Evolutionary conservation across 2,329 filamentous ascomycete species (phyloP), one percentile per base, ranked within the genome.

Genomic region (Sarocladium strictum): DNA sequence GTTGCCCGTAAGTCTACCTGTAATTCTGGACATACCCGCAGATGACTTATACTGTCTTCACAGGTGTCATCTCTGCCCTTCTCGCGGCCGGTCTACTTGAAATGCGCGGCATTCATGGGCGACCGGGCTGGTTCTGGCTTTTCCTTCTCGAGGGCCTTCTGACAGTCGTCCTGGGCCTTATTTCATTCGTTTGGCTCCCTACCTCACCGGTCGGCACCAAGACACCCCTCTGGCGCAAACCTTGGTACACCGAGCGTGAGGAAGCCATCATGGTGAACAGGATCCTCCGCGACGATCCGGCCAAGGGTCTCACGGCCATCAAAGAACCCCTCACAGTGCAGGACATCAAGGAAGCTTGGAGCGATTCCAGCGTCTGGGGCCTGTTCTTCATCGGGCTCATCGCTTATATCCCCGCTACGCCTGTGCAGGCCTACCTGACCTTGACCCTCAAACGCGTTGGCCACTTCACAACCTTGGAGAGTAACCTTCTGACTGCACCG

Each of bases 161-260:
- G 12, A 84, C 80, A 0, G 73, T 76, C 2, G 29, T 81, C 3
- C 76, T 86, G 54, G 81, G 78, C 3, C 45, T 72, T 15, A 62
- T 78, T 19, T 81, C 81, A 1, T 80, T 76, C 55, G 71, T 83
- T 47, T 85, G 84, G 64, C 78, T 87, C 54, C 83, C 83, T 0
- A 68, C 75, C 24, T 87, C 84, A 0, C 86, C 87, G 0, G 85
- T 83, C 0, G 76, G 83, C 51, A 90, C 87, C 3, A 80, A 76
- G 10, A 77, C 78, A 19, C 67, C 75, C 43, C 77, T 89, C 58
- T 82, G 80, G 45, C 79, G 81, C 2, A 82, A 81, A 40, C 63
- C 85, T 4, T 84, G 79, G 76, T 84, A 83, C 63, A 77, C 64
- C 2, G 76, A 81, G 50, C 70, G 73, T 2, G 81, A 83, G 58